Evolutionary conservation across 768 basidiomycete species (phyloP).

Genomic region (Coprinopsis strossmayeri): DNA sequence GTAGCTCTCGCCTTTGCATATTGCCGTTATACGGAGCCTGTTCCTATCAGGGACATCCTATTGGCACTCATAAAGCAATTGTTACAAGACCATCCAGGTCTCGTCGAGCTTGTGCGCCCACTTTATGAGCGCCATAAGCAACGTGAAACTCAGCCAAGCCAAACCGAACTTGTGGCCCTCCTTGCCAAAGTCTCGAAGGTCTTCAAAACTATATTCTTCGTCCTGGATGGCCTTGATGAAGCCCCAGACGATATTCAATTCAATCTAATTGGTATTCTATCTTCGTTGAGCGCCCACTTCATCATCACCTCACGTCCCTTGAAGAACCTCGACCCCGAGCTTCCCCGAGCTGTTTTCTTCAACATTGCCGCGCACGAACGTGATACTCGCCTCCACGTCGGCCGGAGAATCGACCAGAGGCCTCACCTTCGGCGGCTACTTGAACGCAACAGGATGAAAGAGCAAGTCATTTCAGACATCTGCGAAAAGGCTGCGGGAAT

Average conservation of each 20-base stretch:
- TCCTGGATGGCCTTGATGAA: constrained; percentile 6
- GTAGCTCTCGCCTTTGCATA: not conserved
- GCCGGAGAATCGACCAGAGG: not conserved
- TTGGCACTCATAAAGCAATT: not conserved
- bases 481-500: not conserved
- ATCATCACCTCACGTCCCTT: constrained; percentile 1
- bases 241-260: not conserved
- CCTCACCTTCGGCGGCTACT: not conserved
- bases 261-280: not conserved
- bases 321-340: not conserved
- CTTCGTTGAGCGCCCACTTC: not conserved
- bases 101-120: not conserved
- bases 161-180: not conserved
- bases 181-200: not conserved
- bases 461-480: not conserved
- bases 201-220: not conserved
- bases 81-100: not conserved
- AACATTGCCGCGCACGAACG: not conserved
- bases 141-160: not conserved
- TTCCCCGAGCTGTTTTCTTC: not conserved
- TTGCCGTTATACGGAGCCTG: not conserved
- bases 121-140: not conserved
- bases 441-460: not conserved
- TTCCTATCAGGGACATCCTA: not conserved
- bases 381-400: not conserved